Base-by-base conservation (phyloP, 345 rosid genomes). In the Chamaenerion angustifolium region DNA sequence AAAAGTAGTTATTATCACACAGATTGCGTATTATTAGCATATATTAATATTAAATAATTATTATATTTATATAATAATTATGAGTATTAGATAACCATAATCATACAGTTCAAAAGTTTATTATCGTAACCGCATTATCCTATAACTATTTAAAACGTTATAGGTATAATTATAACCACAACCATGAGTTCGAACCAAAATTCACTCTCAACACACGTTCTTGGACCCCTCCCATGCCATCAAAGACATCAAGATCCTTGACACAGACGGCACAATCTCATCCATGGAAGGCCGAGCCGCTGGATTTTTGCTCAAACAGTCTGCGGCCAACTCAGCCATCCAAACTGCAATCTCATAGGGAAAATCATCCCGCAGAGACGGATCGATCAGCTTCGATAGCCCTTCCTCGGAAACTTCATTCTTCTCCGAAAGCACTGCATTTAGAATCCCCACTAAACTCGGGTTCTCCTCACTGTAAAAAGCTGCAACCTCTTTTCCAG, bases 321-420 rank as follows among this genome's bases (percentile, higher is more conserved):
- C 59, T 65, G 68, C 71, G 16, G 85, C 95, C 10, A 82, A 76
- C 62, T 78, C 79, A 13, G 87, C 95, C 76, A 74, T 59, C 43
- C 89, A 75, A 74, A 73, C 83, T 35, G 94, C 94, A 51, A 90
- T 56, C 49, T 90, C 94, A 45, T 86, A 52, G 4, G 94, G 92
- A 65, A 83, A 86, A 55, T 80, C 85, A 16, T 72, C 43, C 52
- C 65, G 55, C 18, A 90, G 59, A 37, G 67, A 59, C 53, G 86
- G 67, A 68, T 90, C 95, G 14, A 90, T 68, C 63, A 86, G 83
- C 31, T 54, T 49, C 18, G 86, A 58, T 61, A 79, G 71, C 61
- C 73, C 85, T 65, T 87, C 71, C 35, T 81, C 95, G 31, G 75
- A 73, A 52, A 78, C 79, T 56, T 83, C 98, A 55, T 67, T 66